A percentile compares a stretch with the other conserved stretches of the same genome.
These are phyloP conservation scores for Diaporthe sp. DNA, from an alignment of 2,329 filamentous ascomycete genomes.

Conservation along the genomic window DNA sequence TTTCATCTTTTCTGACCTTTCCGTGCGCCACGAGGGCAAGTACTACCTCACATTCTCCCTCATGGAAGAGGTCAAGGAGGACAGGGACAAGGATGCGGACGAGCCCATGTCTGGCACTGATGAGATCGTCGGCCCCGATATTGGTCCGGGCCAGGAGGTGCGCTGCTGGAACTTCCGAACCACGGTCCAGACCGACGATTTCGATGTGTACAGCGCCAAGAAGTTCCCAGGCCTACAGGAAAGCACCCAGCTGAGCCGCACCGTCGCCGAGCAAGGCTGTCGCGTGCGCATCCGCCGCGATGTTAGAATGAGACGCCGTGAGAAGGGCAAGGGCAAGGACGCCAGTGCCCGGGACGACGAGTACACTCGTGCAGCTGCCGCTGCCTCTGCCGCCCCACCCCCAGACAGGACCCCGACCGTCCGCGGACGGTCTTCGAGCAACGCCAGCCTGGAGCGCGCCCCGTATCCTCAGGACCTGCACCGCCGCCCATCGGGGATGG, in stretches of 20 bases:
- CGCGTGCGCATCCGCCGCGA: slow-evolving; percentile 95
- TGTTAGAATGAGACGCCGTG: slow-evolving; percentile 62
- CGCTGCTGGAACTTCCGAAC: slow-evolving; percentile 37
- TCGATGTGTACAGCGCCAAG: slow-evolving; percentile 95
- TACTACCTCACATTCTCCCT: slow-evolving; percentile 94
- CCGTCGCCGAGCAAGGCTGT: slow-evolving; percentile 96
- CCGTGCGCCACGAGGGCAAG: slow-evolving; percentile 93
- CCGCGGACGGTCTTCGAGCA: slow-evolving; percentile 49
- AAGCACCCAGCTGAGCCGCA: slow-evolving; percentile 88
- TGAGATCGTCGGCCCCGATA: slow-evolving; percentile 48
- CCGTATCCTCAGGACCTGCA: slow-evolving; percentile 47
- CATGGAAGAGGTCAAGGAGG: slow-evolving; percentile 92
- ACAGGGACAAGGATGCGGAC: slow-evolving; percentile 77
- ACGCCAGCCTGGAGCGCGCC: slow-evolving; percentile 48
- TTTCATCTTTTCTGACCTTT: slow-evolving; percentile 97
- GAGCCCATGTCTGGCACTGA: slow-evolving; percentile 52
- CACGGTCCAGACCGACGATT: slow-evolving; percentile 78
- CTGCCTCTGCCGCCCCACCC: slow-evolving; percentile 19
- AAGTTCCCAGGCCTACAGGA: slow-evolving; percentile 96
- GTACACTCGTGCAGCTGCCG: slow-evolving; percentile 41
- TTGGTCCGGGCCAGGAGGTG: slow-evolving; percentile 27
- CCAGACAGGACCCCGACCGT: slow-evolving; percentile 48
- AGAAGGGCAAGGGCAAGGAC: slow-evolving; percentile 54
- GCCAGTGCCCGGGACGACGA: slow-evolving; percentile 48
- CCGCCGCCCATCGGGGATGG: slow-evolving; percentile 49